Evolutionary conservation across 306 rosid genomes (phyloP).

Genomic region (Aeschynomene evenia): DNA sequence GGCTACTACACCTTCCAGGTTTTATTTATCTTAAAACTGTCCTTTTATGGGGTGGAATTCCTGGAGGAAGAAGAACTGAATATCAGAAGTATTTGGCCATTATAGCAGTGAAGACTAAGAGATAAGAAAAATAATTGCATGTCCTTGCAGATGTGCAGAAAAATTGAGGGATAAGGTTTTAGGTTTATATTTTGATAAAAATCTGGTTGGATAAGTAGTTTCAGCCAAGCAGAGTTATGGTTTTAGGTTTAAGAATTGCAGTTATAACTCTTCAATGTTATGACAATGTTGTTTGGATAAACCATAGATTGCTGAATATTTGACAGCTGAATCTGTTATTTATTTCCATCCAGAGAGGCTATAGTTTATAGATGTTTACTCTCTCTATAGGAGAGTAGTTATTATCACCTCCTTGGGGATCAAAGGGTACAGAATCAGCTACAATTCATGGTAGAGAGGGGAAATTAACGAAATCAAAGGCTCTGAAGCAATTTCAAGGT

Average conservation of each 20-base stretch:
- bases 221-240: neutral
- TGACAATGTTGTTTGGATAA: constrained; percentile 1
- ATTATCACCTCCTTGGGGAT: constrained; percentile 19
- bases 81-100: constrained; percentile 67
- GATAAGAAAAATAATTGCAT: constrained; percentile 23
- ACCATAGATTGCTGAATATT: neutral
- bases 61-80: constrained; percentile 76
- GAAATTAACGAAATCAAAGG: constrained; percentile 37
- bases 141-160: neutral
- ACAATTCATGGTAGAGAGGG: constrained; percentile 24
- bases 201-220: neutral
- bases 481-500: constrained; percentile 82
- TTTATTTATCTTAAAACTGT: too few relatives aligned
- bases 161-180: neutral
- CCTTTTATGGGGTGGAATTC: constrained; percentile 67
- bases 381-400: constrained; percentile 29
- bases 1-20: constrained; percentile 40
- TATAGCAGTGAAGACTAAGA: constrained; percentile 54
- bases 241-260: constrained; percentile 10
- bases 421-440: constrained; percentile 34
- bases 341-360: too few relatives aligned
- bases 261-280: constrained; percentile 17
- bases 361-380: constrained; percentile 9
- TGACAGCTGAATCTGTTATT: constrained; percentile 17
- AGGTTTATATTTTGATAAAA: neutral